Percentiles rank a stretch among this genome's conserved stretches.
Evolutionary conservation across 2,329 filamentous ascomycete genomes (phyloP).

Genomic region (Dactylellina haptotyla): DNA sequence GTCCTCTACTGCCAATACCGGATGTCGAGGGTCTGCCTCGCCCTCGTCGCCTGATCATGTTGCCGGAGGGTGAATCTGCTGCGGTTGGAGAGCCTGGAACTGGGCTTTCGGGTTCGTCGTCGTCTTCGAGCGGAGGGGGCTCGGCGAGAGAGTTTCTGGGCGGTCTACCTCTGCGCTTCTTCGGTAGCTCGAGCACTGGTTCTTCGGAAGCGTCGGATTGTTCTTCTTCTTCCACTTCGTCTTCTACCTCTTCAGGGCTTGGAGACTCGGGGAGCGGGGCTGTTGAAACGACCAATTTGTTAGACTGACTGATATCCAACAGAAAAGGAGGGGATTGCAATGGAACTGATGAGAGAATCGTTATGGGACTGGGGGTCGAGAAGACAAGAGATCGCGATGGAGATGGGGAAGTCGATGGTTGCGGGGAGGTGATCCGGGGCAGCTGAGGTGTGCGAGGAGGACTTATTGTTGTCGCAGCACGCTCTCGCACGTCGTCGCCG

Average conservation of each 20-base stretch:
- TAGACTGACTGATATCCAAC: slow-evolving; percentile 6
- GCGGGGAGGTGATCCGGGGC: too few relatives aligned
- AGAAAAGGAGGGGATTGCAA: background rate
- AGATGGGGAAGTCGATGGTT: too few relatives aligned
- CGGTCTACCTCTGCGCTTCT: slow-evolving; percentile 66
- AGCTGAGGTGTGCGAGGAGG: too few relatives aligned
- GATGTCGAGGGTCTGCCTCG: slow-evolving; percentile 68
- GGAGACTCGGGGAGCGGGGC: slow-evolving; percentile 42
- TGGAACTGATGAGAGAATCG: background rate
- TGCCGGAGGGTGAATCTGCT: slow-evolving; percentile 72
- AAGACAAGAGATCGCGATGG: too few relatives aligned
- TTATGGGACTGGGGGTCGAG: too few relatives aligned
- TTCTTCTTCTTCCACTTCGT: slow-evolving; percentile 31
- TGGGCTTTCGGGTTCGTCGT: slow-evolving; percentile 61
- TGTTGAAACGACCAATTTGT: slow-evolving; percentile 11
- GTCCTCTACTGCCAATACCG: slow-evolving; percentile 72
- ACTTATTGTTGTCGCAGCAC: too few relatives aligned
- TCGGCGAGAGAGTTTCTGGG: slow-evolving; percentile 58
- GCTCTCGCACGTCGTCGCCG: too few relatives aligned
- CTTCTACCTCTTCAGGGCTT: slow-evolving; percentile 28
- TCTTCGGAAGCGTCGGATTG: slow-evolving; percentile 44
- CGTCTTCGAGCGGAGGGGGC: slow-evolving; percentile 24
- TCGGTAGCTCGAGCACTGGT: slow-evolving; percentile 62
- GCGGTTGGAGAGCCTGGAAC: slow-evolving; percentile 69
- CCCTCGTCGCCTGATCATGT: slow-evolving; percentile 67